phyloP scores from a whole-genome alignment of 2,329 filamentous ascomycete genomes.

The Pseudopithomyces maydicus region DNA sequence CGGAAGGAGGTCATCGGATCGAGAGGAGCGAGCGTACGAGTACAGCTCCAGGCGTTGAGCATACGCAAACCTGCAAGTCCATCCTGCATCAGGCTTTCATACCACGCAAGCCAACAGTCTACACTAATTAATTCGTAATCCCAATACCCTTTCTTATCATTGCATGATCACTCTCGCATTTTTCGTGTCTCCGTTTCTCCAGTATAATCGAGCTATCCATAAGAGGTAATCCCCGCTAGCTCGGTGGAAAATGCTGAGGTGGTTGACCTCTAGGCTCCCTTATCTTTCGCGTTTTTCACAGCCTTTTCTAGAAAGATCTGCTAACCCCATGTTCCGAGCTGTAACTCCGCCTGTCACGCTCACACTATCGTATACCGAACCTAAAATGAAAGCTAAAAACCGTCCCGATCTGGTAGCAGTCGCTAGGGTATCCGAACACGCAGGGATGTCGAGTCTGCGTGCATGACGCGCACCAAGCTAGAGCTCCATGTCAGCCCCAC shows the following conservation, averaged over 20 bases:
- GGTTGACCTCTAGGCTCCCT: too few relatives aligned
- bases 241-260: too few relatives aligned
- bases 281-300: too few relatives aligned
- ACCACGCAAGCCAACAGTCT: neutral
- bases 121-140: too few relatives aligned
- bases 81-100: too few relatives aligned
- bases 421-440: neutral
- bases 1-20: conserved; percentile 1
- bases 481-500: neutral
- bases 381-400: neutral
- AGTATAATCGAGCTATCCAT: neutral
- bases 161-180: neutral
- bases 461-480: neutral
- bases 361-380: neutral
- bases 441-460: neutral
- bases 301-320: too few relatives aligned
- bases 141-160: neutral
- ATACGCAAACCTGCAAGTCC: neutral
- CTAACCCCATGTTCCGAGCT: too few relatives aligned
- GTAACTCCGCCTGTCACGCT: too few relatives aligned
- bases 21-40: neutral
- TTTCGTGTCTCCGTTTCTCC: neutral
- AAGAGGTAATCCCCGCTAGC: neutral
- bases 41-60: neutral
- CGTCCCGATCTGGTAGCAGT: neutral